Evolutionary conservation across 345 rosid genomes (phyloP).

Genomic region (Hypericum androsaemum): DNA sequence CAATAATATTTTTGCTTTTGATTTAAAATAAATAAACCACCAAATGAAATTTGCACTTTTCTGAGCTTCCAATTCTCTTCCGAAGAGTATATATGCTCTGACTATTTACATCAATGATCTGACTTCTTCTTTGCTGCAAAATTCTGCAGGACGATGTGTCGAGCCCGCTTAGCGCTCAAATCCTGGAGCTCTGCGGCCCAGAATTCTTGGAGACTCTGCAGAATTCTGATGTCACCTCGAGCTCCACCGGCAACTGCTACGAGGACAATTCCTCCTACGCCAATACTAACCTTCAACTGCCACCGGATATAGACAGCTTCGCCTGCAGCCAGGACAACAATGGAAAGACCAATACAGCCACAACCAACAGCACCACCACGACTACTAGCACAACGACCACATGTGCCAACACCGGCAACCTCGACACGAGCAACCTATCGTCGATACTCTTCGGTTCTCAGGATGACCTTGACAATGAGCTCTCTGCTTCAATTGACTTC

Average conservation of each 20-base stretch:
- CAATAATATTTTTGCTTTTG: no score
- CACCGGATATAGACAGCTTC: slow-evolving; percentile 20
- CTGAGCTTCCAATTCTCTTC: no score
- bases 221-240: slow-evolving; percentile 54
- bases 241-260: slow-evolving; percentile 39
- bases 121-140: no score
- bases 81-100: no score
- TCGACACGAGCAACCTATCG: slow-evolving; percentile 23
- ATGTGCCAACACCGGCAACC: neutral
- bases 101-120: no score
- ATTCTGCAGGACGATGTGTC: slow-evolving; percentile 66
- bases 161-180: slow-evolving; percentile 60
- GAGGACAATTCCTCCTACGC: slow-evolving; percentile 43
- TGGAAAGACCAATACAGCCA: slow-evolving; percentile 9
- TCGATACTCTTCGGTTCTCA: slow-evolving; percentile 44
- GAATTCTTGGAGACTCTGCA: slow-evolving; percentile 57
- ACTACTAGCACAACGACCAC: no score
- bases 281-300: slow-evolving; percentile 19
- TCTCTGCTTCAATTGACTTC: slow-evolving; percentile 74
- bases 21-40: no score
- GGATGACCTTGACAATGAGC: slow-evolving; percentile 64
- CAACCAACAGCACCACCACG: slow-evolving; percentile 13
- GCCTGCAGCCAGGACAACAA: slow-evolving; percentile 26
- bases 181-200: slow-evolving; percentile 52
- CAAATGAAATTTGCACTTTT: no score